These are phyloP conservation scores for Hypoxylon fuscum DNA, from an alignment of 495 filamentous ascomycete species.

Conservation along the genomic window DNA sequence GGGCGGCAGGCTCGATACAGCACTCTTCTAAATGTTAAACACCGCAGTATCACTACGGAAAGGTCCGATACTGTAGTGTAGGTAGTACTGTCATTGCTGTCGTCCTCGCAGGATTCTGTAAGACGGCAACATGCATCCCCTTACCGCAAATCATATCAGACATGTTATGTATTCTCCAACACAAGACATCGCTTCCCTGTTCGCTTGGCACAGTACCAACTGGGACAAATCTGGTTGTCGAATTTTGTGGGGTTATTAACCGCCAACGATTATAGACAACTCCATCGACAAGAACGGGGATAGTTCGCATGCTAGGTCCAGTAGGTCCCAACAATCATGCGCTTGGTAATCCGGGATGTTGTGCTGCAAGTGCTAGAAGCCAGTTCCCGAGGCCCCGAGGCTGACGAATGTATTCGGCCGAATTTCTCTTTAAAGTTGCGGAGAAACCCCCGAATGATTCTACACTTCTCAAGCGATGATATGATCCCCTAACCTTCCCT, in stretches of 20 bases:
- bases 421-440: conserved; percentile 15
- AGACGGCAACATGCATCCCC: conserved; percentile 28
- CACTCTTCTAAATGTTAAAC: neutral
- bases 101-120: conserved; percentile 8
- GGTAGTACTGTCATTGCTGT: conserved; percentile 2
- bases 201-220: conserved; percentile 20
- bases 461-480: neutral
- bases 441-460: neutral
- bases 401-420: conserved; percentile 33
- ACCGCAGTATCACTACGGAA: conserved; percentile 11
- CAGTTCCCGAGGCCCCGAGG: conserved; percentile 16
- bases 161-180: conserved; percentile 34
- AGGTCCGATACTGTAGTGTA: conserved; percentile 8
- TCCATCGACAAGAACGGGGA: conserved; percentile 22
- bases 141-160: conserved; percentile 31
- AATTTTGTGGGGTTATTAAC: conserved; percentile 37
- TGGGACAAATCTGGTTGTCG: conserved; percentile 24
- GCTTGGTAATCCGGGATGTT: conserved; percentile 21
- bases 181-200: conserved; percentile 33
- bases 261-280: conserved; percentile 29
- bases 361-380: conserved; percentile 24
- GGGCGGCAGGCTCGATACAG: neutral
- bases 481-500: neutral
- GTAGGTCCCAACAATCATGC: conserved; percentile 10
- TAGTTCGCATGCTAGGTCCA: conserved; percentile 18